A percentile compares a stretch with the other conserved stretches of the same genome.
Evolutionary conservation across 768 basidiomycete genomes (phyloP).

Genomic region (Phylloporus sp.): DNA sequence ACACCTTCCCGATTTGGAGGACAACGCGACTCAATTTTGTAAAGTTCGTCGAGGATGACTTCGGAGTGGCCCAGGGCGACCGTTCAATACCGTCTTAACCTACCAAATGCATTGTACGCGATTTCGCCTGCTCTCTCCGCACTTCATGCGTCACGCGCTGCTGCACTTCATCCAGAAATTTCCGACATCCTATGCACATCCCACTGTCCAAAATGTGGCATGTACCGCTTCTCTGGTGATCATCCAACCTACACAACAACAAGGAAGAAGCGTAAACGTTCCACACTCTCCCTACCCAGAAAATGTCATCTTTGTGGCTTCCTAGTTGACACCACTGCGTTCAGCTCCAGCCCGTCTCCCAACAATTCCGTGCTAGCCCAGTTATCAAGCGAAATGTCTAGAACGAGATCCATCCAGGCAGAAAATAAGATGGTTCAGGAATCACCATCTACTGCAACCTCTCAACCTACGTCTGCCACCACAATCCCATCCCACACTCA

Average conservation of each 20-base stretch:
- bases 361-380: not conserved
- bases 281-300: not conserved
- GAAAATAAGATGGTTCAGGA: not conserved
- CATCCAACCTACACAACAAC: constrained; percentile 30
- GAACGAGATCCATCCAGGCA: not conserved
- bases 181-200: constrained; percentile 20
- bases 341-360: not conserved
- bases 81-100: constrained; percentile 41
- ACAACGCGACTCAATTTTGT: constrained; percentile 14
- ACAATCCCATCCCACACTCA: constrained; percentile 37
- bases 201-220: constrained; percentile 54
- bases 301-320: constrained; percentile 24
- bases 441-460: not conserved
- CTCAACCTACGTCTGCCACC: not conserved
- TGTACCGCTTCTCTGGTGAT: constrained; percentile 41
- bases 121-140: constrained; percentile 60
- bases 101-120: constrained; percentile 48
- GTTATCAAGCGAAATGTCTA: not conserved
- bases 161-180: constrained; percentile 26
- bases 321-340: constrained; percentile 1
- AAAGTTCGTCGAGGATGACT: not conserved
- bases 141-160: constrained; percentile 48
- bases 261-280: constrained; percentile 18
- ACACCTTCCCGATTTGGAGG: constrained; percentile 21
- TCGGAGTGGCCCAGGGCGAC: constrained; percentile 13